Conservation (phyloP, 139 green algal species). For the Coccomyxa sp. region DNA sequence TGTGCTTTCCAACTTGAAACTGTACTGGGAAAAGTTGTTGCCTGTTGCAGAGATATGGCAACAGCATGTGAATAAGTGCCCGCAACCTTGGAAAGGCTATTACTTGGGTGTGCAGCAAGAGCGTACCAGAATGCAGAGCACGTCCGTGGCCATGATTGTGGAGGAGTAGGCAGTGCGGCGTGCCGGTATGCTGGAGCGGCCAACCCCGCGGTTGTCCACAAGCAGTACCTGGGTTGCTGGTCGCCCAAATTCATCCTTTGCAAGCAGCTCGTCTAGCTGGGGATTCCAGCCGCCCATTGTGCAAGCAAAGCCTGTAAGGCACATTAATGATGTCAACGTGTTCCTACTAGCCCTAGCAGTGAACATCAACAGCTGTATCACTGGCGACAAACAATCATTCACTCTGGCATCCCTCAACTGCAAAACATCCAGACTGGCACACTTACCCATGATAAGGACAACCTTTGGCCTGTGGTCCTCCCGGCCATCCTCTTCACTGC, state of each 20-base stretch:
- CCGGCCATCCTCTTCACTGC: background rate
- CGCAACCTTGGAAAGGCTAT: too few relatives aligned
- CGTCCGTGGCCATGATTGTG: slow-evolving; percentile 47
- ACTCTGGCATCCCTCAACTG: too few relatives aligned
- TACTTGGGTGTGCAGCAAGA: too few relatives aligned
- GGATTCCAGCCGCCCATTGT: slow-evolving; percentile 19
- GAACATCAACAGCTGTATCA: background rate
- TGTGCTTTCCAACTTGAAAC: too few relatives aligned
- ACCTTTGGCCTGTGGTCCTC: background rate
- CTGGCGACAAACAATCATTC: background rate
- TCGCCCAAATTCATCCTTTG: background rate
- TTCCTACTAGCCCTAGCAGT: background rate
- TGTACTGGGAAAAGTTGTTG: too few relatives aligned
- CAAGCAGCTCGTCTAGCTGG: slow-evolving; percentile 22
- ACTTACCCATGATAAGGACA: slow-evolving; percentile 27
- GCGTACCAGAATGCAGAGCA: slow-evolving; percentile 21
- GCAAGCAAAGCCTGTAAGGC: slow-evolving; percentile 11
- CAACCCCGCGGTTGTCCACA: slow-evolving; percentile 59
- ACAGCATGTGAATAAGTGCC: too few relatives aligned
- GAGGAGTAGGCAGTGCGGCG: slow-evolving; percentile 36
- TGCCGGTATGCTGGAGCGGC: slow-evolving; percentile 31
- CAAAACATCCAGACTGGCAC: background rate
- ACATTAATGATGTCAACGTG: background rate
- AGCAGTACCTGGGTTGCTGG: slow-evolving; percentile 12
- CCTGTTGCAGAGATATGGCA: too few relatives aligned